Conservation (phyloP, 208 protist genomes). For the Strigomonas culicis region DNA sequence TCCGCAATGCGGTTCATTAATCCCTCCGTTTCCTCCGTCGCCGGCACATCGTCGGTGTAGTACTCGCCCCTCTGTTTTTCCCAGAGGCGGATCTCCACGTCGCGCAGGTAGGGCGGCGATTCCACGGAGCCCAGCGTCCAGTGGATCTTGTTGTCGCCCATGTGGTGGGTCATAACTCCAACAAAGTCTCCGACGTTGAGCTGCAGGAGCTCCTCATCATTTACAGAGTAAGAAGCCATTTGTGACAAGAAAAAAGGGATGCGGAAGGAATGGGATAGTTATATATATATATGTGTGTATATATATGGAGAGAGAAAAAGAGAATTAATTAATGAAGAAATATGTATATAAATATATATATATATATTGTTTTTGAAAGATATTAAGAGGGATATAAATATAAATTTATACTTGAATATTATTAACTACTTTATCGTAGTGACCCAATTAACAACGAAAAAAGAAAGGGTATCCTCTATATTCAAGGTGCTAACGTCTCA, state of each 20-base stretch:
- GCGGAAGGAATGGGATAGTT: background rate
- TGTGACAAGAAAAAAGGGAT: no score
- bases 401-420: background rate
- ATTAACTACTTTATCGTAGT: background rate
- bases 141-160: conserved; percentile 48
- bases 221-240: conserved; percentile 17
- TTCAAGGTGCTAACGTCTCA: background rate
- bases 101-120: conserved; percentile 57
- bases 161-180: conserved; percentile 51
- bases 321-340: conserved; percentile 6
- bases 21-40: conserved; percentile 44
- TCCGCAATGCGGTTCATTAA: conserved; percentile 53
- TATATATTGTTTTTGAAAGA: conserved; percentile 1
- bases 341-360: background rate
- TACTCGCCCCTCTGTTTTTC: conserved; percentile 44
- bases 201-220: conserved; percentile 33
- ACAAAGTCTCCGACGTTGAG: conserved; percentile 77
- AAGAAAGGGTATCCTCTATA: background rate
- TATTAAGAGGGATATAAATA: background rate
- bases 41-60: conserved; percentile 39
- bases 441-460: background rate
- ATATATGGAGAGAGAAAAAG: conserved; percentile 10
- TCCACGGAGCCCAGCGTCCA: conserved; percentile 80
- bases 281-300: conserved; percentile 1
- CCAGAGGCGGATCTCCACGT: conserved; percentile 75